Evolutionary conservation across 2,329 filamentous ascomycete species (phyloP).

Genomic region (Colletotrichum viniferum): DNA sequence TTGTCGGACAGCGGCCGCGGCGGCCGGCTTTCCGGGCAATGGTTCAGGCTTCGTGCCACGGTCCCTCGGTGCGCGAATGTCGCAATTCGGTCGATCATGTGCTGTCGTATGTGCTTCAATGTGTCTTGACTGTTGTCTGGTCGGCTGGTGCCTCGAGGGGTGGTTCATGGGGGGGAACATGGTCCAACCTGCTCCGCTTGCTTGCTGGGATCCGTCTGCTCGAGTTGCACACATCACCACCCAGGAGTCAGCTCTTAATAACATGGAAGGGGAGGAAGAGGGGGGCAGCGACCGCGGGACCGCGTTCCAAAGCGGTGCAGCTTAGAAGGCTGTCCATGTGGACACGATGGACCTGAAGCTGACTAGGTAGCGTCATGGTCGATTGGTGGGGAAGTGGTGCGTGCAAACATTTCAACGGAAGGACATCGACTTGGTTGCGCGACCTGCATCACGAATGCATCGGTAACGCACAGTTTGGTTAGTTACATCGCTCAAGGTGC

Average conservation of each 20-base stretch:
- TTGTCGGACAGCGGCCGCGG: not conserved
- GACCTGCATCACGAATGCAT: not conserved
- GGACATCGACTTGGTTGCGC: not conserved
- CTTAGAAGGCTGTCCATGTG: not conserved
- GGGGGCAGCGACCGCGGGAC: not conserved
- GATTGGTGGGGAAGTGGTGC: not conserved
- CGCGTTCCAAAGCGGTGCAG: not conserved
- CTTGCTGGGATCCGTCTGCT: not conserved
- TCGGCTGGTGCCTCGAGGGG: not conserved
- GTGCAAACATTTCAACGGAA: not conserved
- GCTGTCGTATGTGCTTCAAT: not conserved
- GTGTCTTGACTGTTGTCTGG: not conserved
- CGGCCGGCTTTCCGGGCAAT: not conserved
- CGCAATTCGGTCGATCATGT: not conserved
- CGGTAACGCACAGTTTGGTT: not conserved
- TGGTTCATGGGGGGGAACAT: not conserved
- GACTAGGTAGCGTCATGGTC: not conserved
- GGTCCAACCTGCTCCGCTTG: not conserved
- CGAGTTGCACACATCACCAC: not conserved
- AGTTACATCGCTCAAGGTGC: not conserved
- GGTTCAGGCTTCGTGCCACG: not conserved
- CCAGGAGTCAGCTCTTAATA: not conserved
- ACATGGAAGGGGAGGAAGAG: not conserved
- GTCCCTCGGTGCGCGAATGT: not conserved
- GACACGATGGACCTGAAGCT: not conserved